Evolutionary conservation across 768 basidiomycete species (phyloP).

Genomic region (Astraeus odoratus): DNA sequence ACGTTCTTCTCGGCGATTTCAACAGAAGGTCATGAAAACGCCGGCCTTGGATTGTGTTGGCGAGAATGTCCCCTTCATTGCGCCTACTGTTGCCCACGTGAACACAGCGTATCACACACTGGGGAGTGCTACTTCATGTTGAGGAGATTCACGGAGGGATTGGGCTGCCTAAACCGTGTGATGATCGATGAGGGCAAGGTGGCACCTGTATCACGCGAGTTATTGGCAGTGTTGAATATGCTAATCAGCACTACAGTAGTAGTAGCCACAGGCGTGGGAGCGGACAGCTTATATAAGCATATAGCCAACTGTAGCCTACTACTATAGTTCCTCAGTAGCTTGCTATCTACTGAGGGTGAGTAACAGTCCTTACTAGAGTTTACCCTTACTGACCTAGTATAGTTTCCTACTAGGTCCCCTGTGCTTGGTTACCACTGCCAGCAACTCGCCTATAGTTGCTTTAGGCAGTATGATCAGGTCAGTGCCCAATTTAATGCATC

Average conservation of each 20-base stretch:
- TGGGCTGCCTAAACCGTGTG: conserved; percentile 91
- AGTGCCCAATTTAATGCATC: conserved; percentile 4
- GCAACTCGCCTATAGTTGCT: too few relatives aligned
- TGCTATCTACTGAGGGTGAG: too few relatives aligned
- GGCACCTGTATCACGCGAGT: conserved; percentile 99
- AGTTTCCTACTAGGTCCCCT: too few relatives aligned
- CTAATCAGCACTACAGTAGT: too few relatives aligned
- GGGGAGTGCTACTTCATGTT: conserved; percentile 97
- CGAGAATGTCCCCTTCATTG: conserved; percentile 86
- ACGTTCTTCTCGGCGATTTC: conserved; percentile 93
- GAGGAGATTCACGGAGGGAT: conserved; percentile 87
- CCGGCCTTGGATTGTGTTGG: conserved; percentile 88
- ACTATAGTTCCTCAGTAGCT: too few relatives aligned
- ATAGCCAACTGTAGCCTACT: too few relatives aligned
- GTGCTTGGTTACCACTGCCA: too few relatives aligned
- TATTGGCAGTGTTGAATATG: too few relatives aligned
- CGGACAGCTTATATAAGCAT: too few relatives aligned
- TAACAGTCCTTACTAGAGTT: too few relatives aligned
- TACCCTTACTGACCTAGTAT: too few relatives aligned
- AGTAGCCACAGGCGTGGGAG: too few relatives aligned
- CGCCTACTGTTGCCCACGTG: conserved; percentile 96
- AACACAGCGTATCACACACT: conserved; percentile 91
- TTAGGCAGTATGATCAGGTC: conserved; percentile 96
- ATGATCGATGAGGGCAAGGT: conserved; percentile 92
- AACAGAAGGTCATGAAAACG: conserved; percentile 94